Percentiles rank a stretch among this genome's conserved stretches.
Conservation (phyloP, 2,329 filamentous ascomycete genomes). For the Chlorencoelia australis region DNA sequence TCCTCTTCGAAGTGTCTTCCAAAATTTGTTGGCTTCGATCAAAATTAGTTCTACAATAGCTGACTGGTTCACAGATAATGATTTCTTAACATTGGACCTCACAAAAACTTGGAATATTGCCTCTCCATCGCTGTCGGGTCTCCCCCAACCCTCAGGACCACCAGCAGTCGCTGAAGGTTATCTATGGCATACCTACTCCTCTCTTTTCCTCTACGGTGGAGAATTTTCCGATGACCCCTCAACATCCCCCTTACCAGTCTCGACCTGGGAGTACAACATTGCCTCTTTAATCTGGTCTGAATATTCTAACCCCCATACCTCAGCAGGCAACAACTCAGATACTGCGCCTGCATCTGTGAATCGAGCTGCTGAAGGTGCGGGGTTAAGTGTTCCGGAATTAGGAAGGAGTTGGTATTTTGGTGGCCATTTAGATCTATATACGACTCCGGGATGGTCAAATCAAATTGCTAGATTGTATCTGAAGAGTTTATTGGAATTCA, state of each 20-base stretch:
- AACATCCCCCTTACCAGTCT: conserved; percentile 45
- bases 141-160: conserved; percentile 56
- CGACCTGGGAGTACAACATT: conserved; percentile 63
- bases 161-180: conserved; percentile 65
- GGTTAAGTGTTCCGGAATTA: conserved; percentile 57
- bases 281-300: conserved; percentile 50
- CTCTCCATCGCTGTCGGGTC: conserved; percentile 50
- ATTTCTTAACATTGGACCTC: conserved; percentile 63
- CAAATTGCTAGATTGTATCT: conserved; percentile 55
- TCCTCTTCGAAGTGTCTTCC: no score
- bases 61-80: conserved; percentile 46
- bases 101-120: conserved; percentile 61
- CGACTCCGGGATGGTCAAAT: conserved; percentile 54
- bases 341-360: conserved; percentile 47
- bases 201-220: conserved; percentile 65
- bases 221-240: conserved; percentile 57
- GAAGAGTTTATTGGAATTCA: conserved; percentile 66
- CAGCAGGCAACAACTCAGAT: conserved; percentile 52
- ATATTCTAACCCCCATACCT: conserved; percentile 49
- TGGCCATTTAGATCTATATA: conserved; percentile 49
- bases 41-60: background rate
- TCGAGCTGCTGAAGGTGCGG: conserved; percentile 63
- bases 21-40: no score
- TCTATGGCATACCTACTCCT: conserved; percentile 63
- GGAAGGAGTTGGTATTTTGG: conserved; percentile 72